A percentile compares a stretch with the other conserved stretches of the same genome.
These are phyloP conservation scores for Cenococcum geophilum DNA, from an alignment of 495 filamentous ascomycete genomes.

Conservation along the genomic window DNA sequence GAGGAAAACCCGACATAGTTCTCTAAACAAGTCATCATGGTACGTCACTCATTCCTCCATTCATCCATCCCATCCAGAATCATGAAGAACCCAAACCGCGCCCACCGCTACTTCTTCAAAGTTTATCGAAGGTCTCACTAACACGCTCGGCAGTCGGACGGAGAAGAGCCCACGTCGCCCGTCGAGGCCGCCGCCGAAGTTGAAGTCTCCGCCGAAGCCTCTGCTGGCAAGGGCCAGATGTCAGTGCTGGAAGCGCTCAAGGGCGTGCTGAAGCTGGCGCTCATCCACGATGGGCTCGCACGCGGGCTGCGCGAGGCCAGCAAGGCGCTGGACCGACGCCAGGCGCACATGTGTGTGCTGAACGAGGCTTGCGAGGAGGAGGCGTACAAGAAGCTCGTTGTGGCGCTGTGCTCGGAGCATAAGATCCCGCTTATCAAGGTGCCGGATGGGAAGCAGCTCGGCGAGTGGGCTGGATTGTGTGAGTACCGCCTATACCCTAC, in stretches of 20 bases:
- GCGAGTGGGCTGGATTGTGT: constrained; percentile 99
- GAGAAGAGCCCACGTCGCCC: constrained; percentile 73
- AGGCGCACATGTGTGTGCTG: constrained; percentile 99
- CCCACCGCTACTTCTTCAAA: not conserved
- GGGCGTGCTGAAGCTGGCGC: constrained; percentile 92
- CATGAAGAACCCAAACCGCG: not conserved
- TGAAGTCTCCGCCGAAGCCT: constrained; percentile 80
- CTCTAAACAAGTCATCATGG: constrained; percentile 41
- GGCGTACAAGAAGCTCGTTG: constrained; percentile 99
- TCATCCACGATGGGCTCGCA: constrained; percentile 99
- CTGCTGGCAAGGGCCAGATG: constrained; percentile 81
- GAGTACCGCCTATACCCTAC: constrained; percentile 43
- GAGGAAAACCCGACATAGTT: constrained; percentile 49
- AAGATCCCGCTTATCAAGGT: constrained; percentile 99
- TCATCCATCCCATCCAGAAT: not conserved
- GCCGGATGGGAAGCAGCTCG: constrained; percentile 96
- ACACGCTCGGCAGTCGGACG: constrained; percentile 55
- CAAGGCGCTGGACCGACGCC: constrained; percentile 94
- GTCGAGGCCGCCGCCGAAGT: constrained; percentile 62
- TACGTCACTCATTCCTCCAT: constrained; percentile 20
- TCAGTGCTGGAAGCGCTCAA: constrained; percentile 96
- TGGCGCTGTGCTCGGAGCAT: constrained; percentile 95
- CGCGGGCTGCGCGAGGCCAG: constrained; percentile 94
- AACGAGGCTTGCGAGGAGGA: constrained; percentile 99
- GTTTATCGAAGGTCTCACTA: not conserved